Evolutionary conservation across 352 stramenopile species (phyloP).

Genomic region (Blastocystis sp.): DNA sequence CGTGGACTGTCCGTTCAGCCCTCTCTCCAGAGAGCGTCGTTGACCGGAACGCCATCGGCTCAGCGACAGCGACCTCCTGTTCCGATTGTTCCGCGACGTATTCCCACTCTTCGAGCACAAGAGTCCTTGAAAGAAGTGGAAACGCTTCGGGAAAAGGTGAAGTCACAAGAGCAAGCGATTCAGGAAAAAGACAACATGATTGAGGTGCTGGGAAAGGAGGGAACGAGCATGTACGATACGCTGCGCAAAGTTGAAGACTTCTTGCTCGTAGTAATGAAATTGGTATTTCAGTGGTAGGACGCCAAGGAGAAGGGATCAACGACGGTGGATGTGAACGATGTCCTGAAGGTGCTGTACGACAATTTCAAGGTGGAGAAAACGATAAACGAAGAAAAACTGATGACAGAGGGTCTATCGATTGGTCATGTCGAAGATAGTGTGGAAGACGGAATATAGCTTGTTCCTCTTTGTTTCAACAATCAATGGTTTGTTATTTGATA

Average conservation of each 20-base stretch:
- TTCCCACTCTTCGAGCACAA: not conserved
- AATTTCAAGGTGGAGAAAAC: conserved; percentile 8
- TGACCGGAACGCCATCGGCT: not conserved
- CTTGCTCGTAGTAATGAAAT: not conserved
- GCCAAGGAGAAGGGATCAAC: not conserved
- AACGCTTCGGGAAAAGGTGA: not conserved
- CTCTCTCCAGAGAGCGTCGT: not conserved
- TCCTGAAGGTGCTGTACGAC: conserved; percentile 31
- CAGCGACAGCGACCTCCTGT: not conserved
- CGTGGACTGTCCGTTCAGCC: not conserved
- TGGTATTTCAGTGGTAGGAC: not conserved
- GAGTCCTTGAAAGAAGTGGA: not conserved
- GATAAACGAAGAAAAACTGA: conserved; percentile 33
- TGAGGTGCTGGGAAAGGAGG: conserved; percentile 10
- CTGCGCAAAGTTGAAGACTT: conserved; percentile 18
- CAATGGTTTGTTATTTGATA: not conserved
- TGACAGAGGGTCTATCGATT: conserved; percentile 38
- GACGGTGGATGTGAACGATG: not conserved
- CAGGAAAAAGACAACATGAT: conserved; percentile 6
- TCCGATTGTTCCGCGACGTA: not conserved
- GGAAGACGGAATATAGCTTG: not conserved
- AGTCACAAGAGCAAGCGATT: not conserved
- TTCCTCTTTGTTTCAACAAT: not conserved
- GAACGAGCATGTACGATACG: conserved; percentile 37
- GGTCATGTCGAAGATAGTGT: conserved; percentile 37